phyloP scores from a whole-genome alignment of 495 filamentous ascomycete species.

The Melanomma pulvis-pyrius region DNA sequence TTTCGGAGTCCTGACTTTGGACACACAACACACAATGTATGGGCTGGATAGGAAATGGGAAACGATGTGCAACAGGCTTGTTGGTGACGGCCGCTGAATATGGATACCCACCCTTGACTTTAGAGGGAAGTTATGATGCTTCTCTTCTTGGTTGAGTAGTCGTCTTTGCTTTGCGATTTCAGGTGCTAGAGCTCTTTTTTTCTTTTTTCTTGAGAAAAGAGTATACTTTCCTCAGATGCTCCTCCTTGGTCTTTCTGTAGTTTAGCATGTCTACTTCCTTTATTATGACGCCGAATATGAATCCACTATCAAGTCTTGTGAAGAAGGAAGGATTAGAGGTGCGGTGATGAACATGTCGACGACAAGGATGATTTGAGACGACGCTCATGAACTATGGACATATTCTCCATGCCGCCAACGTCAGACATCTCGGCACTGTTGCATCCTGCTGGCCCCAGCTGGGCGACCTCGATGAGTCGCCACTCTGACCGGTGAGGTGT shows the following conservation, averaged over 20 bases:
- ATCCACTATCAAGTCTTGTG: no score
- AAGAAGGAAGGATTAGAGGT: no score
- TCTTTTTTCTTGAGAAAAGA: no score
- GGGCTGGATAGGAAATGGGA: neutral
- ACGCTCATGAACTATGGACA: no score
- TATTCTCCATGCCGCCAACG: no score
- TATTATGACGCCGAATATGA: neutral
- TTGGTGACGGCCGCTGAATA: slow-evolving; percentile 5
- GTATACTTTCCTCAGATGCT: no score
- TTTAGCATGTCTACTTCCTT: neutral
- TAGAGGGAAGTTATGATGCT: neutral
- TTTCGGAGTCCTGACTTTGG: neutral
- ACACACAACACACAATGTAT: neutral
- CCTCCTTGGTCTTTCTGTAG: neutral
- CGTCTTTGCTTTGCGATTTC: neutral
- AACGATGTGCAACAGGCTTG: neutral
- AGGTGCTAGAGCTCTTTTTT: neutral
- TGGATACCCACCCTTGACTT: slow-evolving; percentile 3
- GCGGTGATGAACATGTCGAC: no score
- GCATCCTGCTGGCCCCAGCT: neutral
- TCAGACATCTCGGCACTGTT: no score
- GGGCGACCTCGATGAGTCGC: neutral
- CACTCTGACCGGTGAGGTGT: neutral
- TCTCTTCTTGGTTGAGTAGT: neutral
- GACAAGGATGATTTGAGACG: no score